Percentiles rank a stretch among this genome's conserved stretches.
phyloP scores from a whole-genome alignment of 1,139 yeast species.

The Entelexis paramagnoliae region DNA sequence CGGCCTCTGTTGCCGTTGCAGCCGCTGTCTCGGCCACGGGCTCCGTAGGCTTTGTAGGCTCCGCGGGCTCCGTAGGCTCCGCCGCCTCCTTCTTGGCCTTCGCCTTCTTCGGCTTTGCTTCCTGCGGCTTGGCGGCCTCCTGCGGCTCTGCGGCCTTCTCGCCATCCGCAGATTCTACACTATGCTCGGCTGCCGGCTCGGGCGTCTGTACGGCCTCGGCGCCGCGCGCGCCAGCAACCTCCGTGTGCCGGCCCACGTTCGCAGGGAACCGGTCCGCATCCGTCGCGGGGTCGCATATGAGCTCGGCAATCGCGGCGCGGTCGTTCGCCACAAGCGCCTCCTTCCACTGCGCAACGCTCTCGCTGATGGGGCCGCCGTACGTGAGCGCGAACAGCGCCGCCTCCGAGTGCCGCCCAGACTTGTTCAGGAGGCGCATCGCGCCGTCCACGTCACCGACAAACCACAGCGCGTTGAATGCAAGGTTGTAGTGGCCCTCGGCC shows the following conservation, averaged over 20 bases:
- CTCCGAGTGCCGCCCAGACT: slow-evolving; percentile 67
- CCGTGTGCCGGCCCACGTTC: background rate
- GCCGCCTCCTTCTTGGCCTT: too few relatives aligned
- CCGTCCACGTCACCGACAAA: slow-evolving; percentile 57
- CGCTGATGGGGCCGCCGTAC: slow-evolving; percentile 48
- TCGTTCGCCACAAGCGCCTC: slow-evolving; percentile 42
- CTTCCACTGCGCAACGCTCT: slow-evolving; percentile 59
- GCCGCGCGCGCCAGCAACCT: slow-evolving; percentile 3
- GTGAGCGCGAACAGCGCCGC: slow-evolving; percentile 75
- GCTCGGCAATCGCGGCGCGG: slow-evolving; percentile 48
- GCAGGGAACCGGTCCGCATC: slow-evolving; percentile 2
- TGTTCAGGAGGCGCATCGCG: slow-evolving; percentile 56
- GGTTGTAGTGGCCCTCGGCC: slow-evolving; percentile 64
- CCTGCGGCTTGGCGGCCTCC: background rate
- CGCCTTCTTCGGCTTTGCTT: too few relatives aligned
- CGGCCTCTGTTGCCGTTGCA: too few relatives aligned
- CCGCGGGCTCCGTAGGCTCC: too few relatives aligned
- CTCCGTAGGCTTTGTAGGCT: too few relatives aligned
- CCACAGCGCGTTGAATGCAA: slow-evolving; percentile 93
- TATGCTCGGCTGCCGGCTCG: background rate
- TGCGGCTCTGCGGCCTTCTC: too few relatives aligned
- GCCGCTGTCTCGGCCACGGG: too few relatives aligned
- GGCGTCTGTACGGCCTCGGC: slow-evolving; percentile 1
- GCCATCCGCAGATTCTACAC: background rate
- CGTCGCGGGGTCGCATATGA: slow-evolving; percentile 21